Conservation (phyloP, 805 yeast genomes). For the Ogataea nonfermentans region DNA sequence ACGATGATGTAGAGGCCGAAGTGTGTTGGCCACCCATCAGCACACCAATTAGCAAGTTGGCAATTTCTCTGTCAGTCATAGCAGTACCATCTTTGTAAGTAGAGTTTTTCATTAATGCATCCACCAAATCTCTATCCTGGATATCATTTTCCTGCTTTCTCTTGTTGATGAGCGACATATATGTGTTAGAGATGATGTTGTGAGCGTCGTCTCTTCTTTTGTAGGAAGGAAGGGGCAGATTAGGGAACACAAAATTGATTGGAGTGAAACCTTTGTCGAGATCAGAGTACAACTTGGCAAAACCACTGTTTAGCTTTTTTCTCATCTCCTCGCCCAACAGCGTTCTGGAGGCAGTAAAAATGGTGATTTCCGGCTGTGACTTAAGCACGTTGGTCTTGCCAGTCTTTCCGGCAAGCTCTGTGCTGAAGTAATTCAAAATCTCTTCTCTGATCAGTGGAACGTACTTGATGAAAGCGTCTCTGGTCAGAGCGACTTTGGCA, state of each 20-base stretch:
- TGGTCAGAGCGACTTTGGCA: conserved; percentile 84
- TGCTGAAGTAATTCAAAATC: conserved; percentile 60
- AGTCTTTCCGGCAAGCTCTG: conserved; percentile 44
- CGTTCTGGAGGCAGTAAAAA: conserved; percentile 92
- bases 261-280: conserved; percentile 97
- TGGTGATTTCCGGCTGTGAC: conserved; percentile 92
- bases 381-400: conserved; percentile 70
- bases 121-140: conserved; percentile 84
- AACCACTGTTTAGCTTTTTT: conserved; percentile 71
- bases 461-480: conserved; percentile 76
- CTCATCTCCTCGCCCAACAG: conserved; percentile 91
- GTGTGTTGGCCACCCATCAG: conserved; percentile 99
- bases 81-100: conserved; percentile 90
- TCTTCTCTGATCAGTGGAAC: conserved; percentile 89
- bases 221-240: conserved; percentile 78
- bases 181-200: conserved; percentile 71
- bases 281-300: conserved; percentile 84
- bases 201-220: conserved; percentile 87
- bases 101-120: conserved; percentile 75
- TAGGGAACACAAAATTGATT: conserved; percentile 90
- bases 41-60: conserved; percentile 90
- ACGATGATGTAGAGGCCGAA: conserved; percentile 91
- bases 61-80: conserved; percentile 95
- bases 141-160: conserved; percentile 78
- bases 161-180: conserved; percentile 69